Base-by-base conservation (phyloP, 768 basidiomycete genomes). In the Lanmaoa rubissima region DNA sequence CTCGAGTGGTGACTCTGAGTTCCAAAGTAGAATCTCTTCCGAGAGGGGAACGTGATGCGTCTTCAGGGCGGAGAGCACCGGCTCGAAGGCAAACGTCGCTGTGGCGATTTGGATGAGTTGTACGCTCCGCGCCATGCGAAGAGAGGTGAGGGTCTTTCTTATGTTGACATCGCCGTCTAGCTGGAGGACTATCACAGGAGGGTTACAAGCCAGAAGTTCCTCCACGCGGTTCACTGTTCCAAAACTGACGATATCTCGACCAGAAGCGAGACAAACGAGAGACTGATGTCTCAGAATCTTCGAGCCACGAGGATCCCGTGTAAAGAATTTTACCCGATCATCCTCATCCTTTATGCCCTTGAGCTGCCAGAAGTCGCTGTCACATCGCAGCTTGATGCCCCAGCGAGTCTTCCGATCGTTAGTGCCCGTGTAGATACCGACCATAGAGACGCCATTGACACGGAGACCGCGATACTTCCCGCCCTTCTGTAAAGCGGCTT, bases 1-100 rank as follows among this genome's bases (percentile, higher is more conserved):
- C 19, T 9, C 32, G 12, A 19, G 43, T 5, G 26, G 35, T 1
- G 13, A 43, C 16, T 59, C 73, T 12, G 72, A 53, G 5, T 73
- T 70, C 85, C 85, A 88, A 19, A 79, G 73, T 2, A 88, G 53
- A 5, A 88, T 64, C 48, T 87, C 84, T 12, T 69, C 58, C 0
- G 76, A 64, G 0, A 88, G 73, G 0, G 85, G 78, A n/a, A 86
- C 53, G 0, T 42, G 43, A 2, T 34, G 66, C 51, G 74, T 78
- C 26, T 73, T 64, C 14, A 89, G 69, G 0, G 78, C 79, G 19
- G 72, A 74, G n/a, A 89, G 75, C 34, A 88, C 75, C 0, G 85
- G 85, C 61, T 85, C 79, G 51, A 80, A 88, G 0, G 86, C 69
- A 60, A 88, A 88, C 1, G 83, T 64, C 0, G 85, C 81, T 0